phyloP scores from a whole-genome alignment of 768 basidiomycete species.

The Mrakia frigida region DNA sequence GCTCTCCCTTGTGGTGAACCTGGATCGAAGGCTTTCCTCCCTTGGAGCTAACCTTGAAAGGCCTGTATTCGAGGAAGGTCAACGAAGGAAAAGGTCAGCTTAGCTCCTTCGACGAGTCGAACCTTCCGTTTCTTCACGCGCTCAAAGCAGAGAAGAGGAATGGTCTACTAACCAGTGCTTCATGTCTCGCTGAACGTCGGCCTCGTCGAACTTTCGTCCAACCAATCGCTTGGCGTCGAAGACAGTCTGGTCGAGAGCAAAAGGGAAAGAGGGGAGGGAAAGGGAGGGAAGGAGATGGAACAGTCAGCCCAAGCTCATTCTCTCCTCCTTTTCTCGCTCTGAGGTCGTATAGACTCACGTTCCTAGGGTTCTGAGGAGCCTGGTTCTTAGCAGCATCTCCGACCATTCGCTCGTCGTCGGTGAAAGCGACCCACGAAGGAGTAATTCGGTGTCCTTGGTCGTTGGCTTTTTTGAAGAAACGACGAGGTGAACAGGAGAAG shows the following conservation, averaged over 20 bases:
- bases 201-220: slow-evolving; percentile 56
- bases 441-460: slow-evolving; percentile 87
- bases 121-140: neutral
- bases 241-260: slow-evolving; percentile 1
- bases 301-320: neutral
- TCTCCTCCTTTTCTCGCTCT: too few relatives aligned
- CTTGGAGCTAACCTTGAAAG: slow-evolving; percentile 74
- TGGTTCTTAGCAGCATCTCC: slow-evolving; percentile 97
- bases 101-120: neutral
- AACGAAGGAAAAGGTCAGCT: neutral
- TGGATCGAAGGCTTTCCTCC: slow-evolving; percentile 72
- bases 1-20: slow-evolving; percentile 71
- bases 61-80: slow-evolving; percentile 39
- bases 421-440: slow-evolving; percentile 56
- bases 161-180: slow-evolving; percentile 62
- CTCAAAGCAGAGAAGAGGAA: neutral
- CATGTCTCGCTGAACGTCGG: slow-evolving; percentile 71
- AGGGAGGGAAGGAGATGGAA: slow-evolving; percentile 74
- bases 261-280: slow-evolving; percentile 61
- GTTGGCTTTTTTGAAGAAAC: slow-evolving; percentile 49
- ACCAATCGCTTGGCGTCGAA: slow-evolving; percentile 34
- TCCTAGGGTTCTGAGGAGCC: slow-evolving; percentile 80
- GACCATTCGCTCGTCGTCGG: slow-evolving; percentile 50
- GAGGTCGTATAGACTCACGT: slow-evolving; percentile 48
- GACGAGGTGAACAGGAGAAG: neutral